These are phyloP conservation scores for Tuber magnatum DNA, from an alignment of 495 filamentous ascomycete genomes.

Conservation along the genomic window DNA sequence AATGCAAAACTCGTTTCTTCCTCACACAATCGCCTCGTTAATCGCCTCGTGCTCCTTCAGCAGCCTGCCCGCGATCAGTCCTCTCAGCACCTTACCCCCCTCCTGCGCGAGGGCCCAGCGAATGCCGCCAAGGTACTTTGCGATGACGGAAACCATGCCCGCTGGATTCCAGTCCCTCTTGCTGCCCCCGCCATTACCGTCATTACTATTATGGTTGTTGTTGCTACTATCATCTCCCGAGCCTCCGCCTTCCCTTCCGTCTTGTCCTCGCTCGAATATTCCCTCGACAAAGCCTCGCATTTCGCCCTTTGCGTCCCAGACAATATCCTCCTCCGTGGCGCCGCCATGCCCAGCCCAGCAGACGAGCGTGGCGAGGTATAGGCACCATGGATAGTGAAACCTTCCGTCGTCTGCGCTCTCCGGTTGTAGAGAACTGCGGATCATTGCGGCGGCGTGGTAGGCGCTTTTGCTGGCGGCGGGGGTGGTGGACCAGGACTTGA, in stretches of 20 bases:
- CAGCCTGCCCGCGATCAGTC: conserved; percentile 38
- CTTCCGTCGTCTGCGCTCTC: conserved; percentile 48
- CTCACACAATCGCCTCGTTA: neutral
- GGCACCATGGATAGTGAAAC: conserved; percentile 53
- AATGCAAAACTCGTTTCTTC: neutral
- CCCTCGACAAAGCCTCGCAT: conserved; percentile 43
- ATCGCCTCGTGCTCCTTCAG: conserved; percentile 9
- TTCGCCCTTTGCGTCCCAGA: conserved; percentile 44
- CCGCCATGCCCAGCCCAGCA: conserved; percentile 50
- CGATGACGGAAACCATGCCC: conserved; percentile 47
- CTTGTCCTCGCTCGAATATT: conserved; percentile 37
- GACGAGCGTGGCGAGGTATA: conserved; percentile 50
- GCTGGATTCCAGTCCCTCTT: neutral
- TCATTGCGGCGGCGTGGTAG: conserved; percentile 48
- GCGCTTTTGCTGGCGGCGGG: conserved; percentile 35
- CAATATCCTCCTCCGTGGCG: neutral
- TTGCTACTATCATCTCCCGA: neutral
- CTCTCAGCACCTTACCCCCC: conserved; percentile 47
- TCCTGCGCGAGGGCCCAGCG: conserved; percentile 55
- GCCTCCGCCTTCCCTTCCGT: conserved; percentile 14
- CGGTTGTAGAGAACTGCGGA: conserved; percentile 45
- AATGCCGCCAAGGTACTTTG: conserved; percentile 49
- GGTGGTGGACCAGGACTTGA: conserved; percentile 45
- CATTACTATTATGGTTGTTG: conserved; percentile 28
- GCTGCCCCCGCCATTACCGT: conserved; percentile 35